These are phyloP conservation scores for Fusarium annulatum DNA, from an alignment of 2,329 filamentous ascomycete genomes.

Conservation along the genomic window DNA sequence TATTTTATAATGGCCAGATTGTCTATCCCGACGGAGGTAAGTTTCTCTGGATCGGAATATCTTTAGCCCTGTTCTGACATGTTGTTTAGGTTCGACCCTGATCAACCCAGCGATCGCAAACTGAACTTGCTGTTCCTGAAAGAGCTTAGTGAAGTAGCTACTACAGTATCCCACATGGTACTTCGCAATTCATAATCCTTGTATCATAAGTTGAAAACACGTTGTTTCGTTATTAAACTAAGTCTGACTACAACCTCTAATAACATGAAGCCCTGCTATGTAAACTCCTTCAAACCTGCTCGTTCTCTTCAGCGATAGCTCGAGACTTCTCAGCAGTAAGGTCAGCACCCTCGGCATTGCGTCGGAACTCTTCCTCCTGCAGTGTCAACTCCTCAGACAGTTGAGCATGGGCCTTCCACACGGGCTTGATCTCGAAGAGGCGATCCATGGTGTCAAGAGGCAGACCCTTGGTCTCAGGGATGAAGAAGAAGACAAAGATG, in stretches of 20 bases:
- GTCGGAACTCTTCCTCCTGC: conserved; percentile 51
- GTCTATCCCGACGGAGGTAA: conserved; percentile 7
- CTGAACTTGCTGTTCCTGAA: rapidly evolving
- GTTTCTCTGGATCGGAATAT: rapidly evolving
- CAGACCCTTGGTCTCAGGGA: conserved; percentile 74
- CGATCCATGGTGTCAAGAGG: conserved; percentile 73
- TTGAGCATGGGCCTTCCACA: conserved; percentile 55
- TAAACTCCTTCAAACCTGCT: neutral
- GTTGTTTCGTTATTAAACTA: neutral
- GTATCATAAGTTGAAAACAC: neutral
- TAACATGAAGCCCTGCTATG: rapidly evolving
- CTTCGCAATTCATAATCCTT: too few relatives aligned
- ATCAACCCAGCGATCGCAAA: neutral
- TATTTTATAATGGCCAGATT: conserved; percentile 15
- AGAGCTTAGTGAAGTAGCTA: rapidly evolving
- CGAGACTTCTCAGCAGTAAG: conserved; percentile 42
- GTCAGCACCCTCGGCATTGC: conserved; percentile 41
- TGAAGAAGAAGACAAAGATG: conserved; percentile 70
- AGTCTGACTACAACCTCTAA: neutral
- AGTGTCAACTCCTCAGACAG: conserved; percentile 56
- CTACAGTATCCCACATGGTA: neutral
- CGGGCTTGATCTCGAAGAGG: conserved; percentile 64
- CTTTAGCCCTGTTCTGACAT: rapidly evolving
- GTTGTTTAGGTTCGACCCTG: neutral
- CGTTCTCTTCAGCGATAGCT: neutral